A percentile compares a stretch with the other conserved stretches of the same genome.
phyloP scores from a whole-genome alignment of 176 grass and related monocot species.

The Oryza coarctata region DNA sequence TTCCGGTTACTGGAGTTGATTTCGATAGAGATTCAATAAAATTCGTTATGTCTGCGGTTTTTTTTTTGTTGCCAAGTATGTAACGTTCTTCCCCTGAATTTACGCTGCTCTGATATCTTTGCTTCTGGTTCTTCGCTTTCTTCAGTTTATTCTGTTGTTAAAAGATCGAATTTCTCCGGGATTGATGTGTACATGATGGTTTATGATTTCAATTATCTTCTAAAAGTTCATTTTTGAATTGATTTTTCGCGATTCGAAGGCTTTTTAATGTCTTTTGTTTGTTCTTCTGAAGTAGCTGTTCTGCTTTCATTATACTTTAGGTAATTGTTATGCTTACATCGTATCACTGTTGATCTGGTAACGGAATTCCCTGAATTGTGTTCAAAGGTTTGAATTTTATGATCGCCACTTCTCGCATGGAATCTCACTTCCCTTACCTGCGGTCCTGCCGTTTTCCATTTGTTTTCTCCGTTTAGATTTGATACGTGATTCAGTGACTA shows the following conservation, averaged over 20 bases:
- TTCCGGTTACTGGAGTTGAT: no score
- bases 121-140: conserved; percentile 16
- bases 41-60: no score
- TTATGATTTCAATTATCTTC: neutral
- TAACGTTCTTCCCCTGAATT: conserved; percentile 32
- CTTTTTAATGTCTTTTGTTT: neutral
- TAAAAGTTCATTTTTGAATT: neutral
- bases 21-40: neutral
- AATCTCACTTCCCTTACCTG: neutral
- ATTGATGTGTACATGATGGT: neutral
- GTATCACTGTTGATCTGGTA: neutral
- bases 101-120: neutral
- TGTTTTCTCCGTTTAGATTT: neutral
- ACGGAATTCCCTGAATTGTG: neutral
- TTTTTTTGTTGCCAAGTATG: neutral
- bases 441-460: neutral
- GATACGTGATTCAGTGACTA: neutral
- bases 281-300: neutral
- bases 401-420: neutral
- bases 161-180: neutral
- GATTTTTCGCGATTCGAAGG: neutral
- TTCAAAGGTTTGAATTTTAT: neutral
- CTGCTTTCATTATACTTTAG: neutral
- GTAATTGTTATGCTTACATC: neutral
- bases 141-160: neutral